phyloP scores from a whole-genome alignment of 176 grass and related monocot species.

The Zea mays region Zm-B73-REFERENCE-NAM-5.0 NC_050100.1:147949501-147950000 shows the following conservation, averaged over 20 bases:
- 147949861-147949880: background rate
- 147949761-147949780: background rate
- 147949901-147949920: background rate
- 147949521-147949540: background rate
- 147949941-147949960: background rate
- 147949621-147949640: too few relatives aligned
- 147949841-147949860: slow-evolving; percentile 46
- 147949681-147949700: background rate
- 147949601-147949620: too few relatives aligned
- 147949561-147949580: background rate
- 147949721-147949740: background rate
- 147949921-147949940: slow-evolving; percentile 22
- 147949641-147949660: too few relatives aligned
- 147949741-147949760: slow-evolving; percentile 23
- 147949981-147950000: slow-evolving; percentile 48
- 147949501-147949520: background rate
- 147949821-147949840: slow-evolving; percentile 38
- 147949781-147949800: too few relatives aligned
- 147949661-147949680: too few relatives aligned
- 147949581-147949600: background rate
- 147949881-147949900: background rate
- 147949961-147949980: background rate
- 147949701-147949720: background rate
- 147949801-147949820: background rate
- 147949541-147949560: background rate